These are phyloP conservation scores for Eucalyptus tenuipes DNA, from an alignment of 345 rosid species.

Conservation along the genomic window DNA sequence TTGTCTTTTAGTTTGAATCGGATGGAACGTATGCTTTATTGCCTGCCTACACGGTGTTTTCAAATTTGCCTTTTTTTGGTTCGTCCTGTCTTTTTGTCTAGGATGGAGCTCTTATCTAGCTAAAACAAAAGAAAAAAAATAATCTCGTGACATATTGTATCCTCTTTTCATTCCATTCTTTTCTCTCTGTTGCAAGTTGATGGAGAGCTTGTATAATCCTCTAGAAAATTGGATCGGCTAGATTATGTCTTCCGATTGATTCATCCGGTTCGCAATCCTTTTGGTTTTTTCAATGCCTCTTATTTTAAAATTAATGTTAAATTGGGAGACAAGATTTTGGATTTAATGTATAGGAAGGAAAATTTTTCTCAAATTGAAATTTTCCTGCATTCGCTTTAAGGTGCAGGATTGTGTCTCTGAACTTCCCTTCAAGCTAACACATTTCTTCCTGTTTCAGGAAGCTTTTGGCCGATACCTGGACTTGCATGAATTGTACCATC, in stretches of 20 bases:
- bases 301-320: background rate
- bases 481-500: slow-evolving; percentile 83
- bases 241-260: background rate
- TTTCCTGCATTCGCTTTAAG: background rate
- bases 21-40: background rate
- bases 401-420: background rate
- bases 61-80: background rate
- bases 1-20: background rate
- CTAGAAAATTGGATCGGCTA: background rate
- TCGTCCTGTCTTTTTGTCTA: background rate
- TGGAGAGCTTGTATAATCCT: background rate
- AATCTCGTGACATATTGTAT: background rate
- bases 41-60: background rate
- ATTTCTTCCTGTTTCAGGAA: slow-evolving; percentile 37
- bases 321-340: background rate
- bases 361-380: background rate
- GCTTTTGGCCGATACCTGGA: slow-evolving; percentile 76
- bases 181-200: background rate
- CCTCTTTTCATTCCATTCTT: background rate
- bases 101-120: background rate
- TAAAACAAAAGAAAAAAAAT: background rate
- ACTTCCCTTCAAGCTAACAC: background rate
- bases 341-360: background rate
- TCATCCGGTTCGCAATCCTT: background rate
- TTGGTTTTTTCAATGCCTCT: background rate